Evolutionary conservation across 208 protist genomes (phyloP), one percentile per base, ranked within the genome.

Genomic region (Leishmania guyanensis): DNA sequence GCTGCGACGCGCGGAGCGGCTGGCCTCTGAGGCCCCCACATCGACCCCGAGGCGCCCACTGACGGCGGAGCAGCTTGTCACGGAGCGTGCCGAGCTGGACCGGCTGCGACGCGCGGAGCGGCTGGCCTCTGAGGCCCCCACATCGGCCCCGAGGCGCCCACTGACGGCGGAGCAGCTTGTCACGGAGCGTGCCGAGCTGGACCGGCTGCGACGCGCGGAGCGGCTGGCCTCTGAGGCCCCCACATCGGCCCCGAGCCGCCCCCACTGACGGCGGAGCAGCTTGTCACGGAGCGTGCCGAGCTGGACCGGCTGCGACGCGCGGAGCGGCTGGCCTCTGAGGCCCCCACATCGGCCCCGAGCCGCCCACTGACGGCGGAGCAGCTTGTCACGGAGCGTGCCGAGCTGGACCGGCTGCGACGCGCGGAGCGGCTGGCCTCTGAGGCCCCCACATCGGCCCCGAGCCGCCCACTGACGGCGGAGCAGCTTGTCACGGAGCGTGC

Each of bases 181-280:
- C 1, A n/a, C 60, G 16, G 75, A 78, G 58, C 75, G 75, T 17
- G 46, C 39, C 0, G 29, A 58, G 60, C 75, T 78, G 54, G 75
- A 78, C 33, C 54, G 54, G 9, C 75, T 78, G 6, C 17, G 51
- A 46, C 54, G 26, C 36, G 36, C 54, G 75, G 75, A 71, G 75
- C 36, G 22, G 36, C 22, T 43, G 22, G 58, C 75, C n/a, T 58
- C 56, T 3, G 58, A 66, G 58, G 75, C 36, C 20, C 8, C 54
- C 43, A 0, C 39, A 16, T 9, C 62, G 9, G 6, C 54, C 5
- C 14, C 6, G 29, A 14, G 2, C 43, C 75, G 75, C 8, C 58
- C 75, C 58, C 75, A 46, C 58, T 79, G 17, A 79, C 75, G 62
- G 58, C 75, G n/a, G 58, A 79, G 75, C 75, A 79, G 75, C 70